Percentiles rank a stretch among this genome's conserved stretches.
Conservation (phyloP, 2,329 filamentous ascomycete genomes). For the Fusarium scirpi region DNA sequence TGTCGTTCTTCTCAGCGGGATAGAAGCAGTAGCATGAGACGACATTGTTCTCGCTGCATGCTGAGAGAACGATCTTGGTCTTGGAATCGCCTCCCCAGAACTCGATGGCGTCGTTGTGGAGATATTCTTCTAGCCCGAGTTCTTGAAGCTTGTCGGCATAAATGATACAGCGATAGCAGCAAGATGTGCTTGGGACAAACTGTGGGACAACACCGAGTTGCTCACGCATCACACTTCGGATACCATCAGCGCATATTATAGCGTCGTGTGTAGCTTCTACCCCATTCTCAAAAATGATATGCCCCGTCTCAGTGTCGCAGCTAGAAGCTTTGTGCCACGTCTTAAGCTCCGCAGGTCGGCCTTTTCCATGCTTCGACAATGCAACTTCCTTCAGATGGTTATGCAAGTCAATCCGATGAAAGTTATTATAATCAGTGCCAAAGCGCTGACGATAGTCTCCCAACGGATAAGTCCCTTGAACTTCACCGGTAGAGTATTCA, state of each 20-base stretch:
- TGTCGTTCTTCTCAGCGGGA: slow-evolving; percentile 67
- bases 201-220: slow-evolving; percentile 4
- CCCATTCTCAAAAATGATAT: slow-evolving; percentile 10
- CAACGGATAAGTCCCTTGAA: slow-evolving; percentile 10
- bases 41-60: slow-evolving; percentile 69
- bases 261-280: slow-evolving; percentile 12
- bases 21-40: slow-evolving; percentile 76
- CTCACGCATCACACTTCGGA: slow-evolving; percentile 15
- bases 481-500: slow-evolving; percentile 17
- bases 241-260: slow-evolving; percentile 20
- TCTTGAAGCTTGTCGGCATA: slow-evolving; percentile 16
- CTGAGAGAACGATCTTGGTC: slow-evolving; percentile 73
- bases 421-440: slow-evolving; percentile 23
- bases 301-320: slow-evolving; percentile 1
- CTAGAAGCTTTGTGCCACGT: slow-evolving; percentile 16
- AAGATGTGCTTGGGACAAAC: slow-evolving; percentile 9
- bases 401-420: slow-evolving; percentile 21
- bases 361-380: not conserved
- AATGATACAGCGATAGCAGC: slow-evolving; percentile 20
- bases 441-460: slow-evolving; percentile 21
- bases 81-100: slow-evolving; percentile 71
- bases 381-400: slow-evolving; percentile 18
- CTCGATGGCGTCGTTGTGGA: slow-evolving; percentile 61
- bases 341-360: not conserved
- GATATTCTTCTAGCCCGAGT: slow-evolving; percentile 10